phyloP scores from a whole-genome alignment of 2,329 filamentous ascomycete species.

The Mycocentrospora acerina region DNA sequence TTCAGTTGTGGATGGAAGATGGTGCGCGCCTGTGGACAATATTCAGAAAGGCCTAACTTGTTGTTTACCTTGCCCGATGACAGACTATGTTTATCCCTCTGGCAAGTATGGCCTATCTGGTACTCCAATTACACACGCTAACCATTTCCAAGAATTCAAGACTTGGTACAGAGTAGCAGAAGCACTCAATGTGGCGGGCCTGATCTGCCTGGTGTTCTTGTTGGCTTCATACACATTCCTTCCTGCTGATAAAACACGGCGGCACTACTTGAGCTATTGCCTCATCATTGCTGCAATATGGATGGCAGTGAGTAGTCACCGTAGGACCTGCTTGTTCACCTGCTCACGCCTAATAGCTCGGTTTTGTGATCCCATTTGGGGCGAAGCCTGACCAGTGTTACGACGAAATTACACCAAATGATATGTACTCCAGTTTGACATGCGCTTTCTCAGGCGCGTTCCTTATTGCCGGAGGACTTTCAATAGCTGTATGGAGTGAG shows the following conservation, averaged over 20 bases:
- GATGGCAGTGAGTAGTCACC: slow-evolving; percentile 68
- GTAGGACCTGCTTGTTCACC: neutral
- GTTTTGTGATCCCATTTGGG: slow-evolving; percentile 85
- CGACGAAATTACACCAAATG: slow-evolving; percentile 88
- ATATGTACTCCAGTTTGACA: slow-evolving; percentile 78
- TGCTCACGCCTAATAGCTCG: slow-evolving; percentile 59
- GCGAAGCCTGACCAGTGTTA: slow-evolving; percentile 79
- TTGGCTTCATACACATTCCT: slow-evolving; percentile 77
- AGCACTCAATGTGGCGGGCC: slow-evolving; percentile 77
- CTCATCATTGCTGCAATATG: slow-evolving; percentile 73
- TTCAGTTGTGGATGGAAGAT: slow-evolving; percentile 56
- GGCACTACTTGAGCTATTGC: slow-evolving; percentile 91
- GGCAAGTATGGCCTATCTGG: slow-evolving; percentile 43
- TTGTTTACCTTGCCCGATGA: slow-evolving; percentile 87
- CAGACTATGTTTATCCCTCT: slow-evolving; percentile 70
- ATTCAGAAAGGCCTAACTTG: slow-evolving; percentile 60
- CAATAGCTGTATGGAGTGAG: slow-evolving; percentile 77
- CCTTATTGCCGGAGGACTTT: slow-evolving; percentile 82
- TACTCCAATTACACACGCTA: slow-evolving; percentile 7
- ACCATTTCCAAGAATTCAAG: slow-evolving; percentile 48
- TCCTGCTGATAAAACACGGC: slow-evolving; percentile 83
- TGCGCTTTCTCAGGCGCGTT: slow-evolving; percentile 89
- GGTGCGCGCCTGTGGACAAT: slow-evolving; percentile 53
- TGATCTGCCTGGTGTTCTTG: slow-evolving; percentile 72
- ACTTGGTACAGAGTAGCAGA: slow-evolving; percentile 68